phyloP scores from a whole-genome alignment of 148 eudicot genomes.

The Cornus florida region DNA sequence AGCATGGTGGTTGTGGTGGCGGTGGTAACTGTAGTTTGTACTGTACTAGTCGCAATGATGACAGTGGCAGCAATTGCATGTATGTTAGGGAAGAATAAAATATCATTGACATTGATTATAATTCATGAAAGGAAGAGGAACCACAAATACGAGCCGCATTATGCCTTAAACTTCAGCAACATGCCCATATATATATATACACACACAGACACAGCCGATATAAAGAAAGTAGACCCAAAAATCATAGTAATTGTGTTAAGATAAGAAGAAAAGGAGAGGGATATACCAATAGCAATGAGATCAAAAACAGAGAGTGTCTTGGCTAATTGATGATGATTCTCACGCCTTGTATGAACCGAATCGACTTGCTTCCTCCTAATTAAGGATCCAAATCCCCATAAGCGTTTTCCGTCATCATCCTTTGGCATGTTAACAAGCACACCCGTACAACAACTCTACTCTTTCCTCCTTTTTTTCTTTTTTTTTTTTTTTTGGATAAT shows the following conservation, averaged over 20 bases:
- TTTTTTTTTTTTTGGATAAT: no score
- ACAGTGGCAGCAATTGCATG: background rate
- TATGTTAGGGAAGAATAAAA: background rate
- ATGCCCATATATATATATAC: background rate
- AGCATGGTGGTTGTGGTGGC: no score
- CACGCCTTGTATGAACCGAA: slow-evolving; percentile 14
- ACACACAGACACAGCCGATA: background rate
- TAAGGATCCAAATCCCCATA: slow-evolving; percentile 22
- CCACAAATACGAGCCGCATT: background rate
- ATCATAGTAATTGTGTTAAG: no score
- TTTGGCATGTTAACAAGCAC: background rate
- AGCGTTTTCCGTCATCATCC: background rate
- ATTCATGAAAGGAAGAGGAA: background rate
- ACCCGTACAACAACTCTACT: background rate
- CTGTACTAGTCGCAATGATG: no score
- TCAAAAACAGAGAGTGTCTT: slow-evolving; percentile 35
- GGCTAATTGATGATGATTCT: slow-evolving; percentile 35
- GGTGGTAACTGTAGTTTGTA: no score
- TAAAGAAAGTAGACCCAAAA: no score
- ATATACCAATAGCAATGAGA: slow-evolving; percentile 42
- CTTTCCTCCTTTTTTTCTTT: no score
- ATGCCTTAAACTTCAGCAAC: no score
- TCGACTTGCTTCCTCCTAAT: slow-evolving; percentile 36
- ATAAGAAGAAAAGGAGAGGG: no score
- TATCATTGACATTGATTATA: background rate